Conservation (phyloP, 768 basidiomycete genomes). For the Suillus lakei region DNA sequence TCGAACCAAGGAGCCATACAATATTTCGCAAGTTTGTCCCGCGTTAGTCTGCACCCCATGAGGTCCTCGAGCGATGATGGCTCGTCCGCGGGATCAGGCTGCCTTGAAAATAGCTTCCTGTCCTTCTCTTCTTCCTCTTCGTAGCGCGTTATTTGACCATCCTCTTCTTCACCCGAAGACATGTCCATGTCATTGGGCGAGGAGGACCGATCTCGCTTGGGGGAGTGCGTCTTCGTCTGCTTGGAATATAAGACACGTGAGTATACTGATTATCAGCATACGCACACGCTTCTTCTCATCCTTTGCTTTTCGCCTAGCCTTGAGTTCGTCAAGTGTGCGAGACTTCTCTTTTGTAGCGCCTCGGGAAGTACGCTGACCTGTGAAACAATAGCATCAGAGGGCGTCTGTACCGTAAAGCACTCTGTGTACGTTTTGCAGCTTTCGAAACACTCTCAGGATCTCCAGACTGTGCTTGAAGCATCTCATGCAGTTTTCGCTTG, state of each 20-base stretch:
- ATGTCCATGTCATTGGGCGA: conserved; percentile 89
- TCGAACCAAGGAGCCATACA: conserved; percentile 85
- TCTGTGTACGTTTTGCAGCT: conserved; percentile 74
- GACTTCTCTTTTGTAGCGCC: conserved; percentile 83
- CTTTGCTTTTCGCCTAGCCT: conserved; percentile 85
- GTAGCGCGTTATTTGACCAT: conserved; percentile 74
- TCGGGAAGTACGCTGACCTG: conserved; percentile 75
- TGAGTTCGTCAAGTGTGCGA: conserved; percentile 81
- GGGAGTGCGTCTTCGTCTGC: conserved; percentile 57
- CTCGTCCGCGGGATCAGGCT: conserved; percentile 44
- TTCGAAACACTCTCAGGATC: conserved; percentile 67
- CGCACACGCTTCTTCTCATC: conserved; percentile 85
- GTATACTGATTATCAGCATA: conserved; percentile 9
- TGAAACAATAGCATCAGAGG: conserved; percentile 15
- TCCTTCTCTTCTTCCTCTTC: conserved; percentile 78
- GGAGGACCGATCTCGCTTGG: conserved; percentile 72
- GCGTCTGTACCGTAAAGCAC: conserved; percentile 4
- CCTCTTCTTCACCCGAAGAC: conserved; percentile 76
- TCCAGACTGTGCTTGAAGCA: conserved; percentile 68
- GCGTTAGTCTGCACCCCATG: conserved; percentile 62
- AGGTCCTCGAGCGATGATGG: conserved; percentile 64
- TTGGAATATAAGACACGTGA: conserved; percentile 19
- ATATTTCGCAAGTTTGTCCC: conserved; percentile 73
- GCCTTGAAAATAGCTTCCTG: conserved; percentile 52
- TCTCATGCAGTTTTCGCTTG: conserved; percentile 69